Base-by-base conservation (phyloP, 1,284 basidiomycete species). In the Cryptococcus depauperatus region DNA sequence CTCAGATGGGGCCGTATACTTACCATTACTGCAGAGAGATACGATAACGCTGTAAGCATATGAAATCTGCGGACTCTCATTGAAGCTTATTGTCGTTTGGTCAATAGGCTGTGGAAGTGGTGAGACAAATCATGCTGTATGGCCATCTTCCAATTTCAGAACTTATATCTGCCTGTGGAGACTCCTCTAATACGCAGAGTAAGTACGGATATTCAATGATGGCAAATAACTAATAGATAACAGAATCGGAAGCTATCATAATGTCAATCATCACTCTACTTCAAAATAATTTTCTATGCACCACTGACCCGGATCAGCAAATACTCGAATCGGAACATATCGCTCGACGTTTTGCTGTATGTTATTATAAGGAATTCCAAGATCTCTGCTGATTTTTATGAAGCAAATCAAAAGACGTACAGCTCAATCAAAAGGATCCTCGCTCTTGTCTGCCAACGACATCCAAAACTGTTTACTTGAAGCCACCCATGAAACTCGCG, bases 1-100 rank as follows among this genome's bases (percentile, higher is more conserved):
- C 58, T 88, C 62, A 73, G 87, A 51, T 90, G 86, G 70, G 86
- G 86, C 25, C 77, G 76, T 47, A 87, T 83, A 58, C 76, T 87
- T n/a, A 81, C 79, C 71, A 74, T 83, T 43, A 80, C 85, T 8
- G 79, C 81, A 54, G 72, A 81, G 48, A 64, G 81, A 37, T 83
- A 84, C 54, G 73, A 74, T 50, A 18, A 19, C 10, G 71, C 77
- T 59, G 88, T 90, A 59, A 58, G 83, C 71, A 14, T 16, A n/a
- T 23, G 23, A 41, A 35, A 9, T 9, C 5, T 16, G 23, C 35
- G 7, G 23, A 26, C 37, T 7, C 11, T 2, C 18, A 2, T 33
- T 18, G 5, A 16, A 18, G 26, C n/a, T 22, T 45, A 7, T 11
- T 37, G 16, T n/a, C n/a, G n/a, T n/a, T n/a, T n/a, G n/a, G n/a